Evolutionary conservation across 164 flowering plant genomes (phyloP).

Genomic region (Houttuynia cordata): DNA sequence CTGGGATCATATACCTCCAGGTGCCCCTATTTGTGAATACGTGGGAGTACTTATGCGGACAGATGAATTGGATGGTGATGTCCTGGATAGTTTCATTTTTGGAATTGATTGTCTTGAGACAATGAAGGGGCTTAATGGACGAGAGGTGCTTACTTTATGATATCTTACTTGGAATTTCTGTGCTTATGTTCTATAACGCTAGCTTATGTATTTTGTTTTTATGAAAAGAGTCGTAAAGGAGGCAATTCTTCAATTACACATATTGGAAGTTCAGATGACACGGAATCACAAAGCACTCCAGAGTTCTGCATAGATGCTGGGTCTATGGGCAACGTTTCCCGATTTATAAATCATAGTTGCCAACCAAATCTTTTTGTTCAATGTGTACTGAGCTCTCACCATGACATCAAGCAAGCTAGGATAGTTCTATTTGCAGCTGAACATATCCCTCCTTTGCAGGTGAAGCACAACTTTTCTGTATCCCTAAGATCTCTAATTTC

Average conservation of each 20-base stretch:
- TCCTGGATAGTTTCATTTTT: constrained; percentile 62
- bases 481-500: too few species aligned
- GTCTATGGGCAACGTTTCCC: constrained; percentile 51
- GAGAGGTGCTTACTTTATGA: constrained; percentile 48
- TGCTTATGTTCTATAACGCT: not conserved
- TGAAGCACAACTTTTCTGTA: constrained; percentile 4
- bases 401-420: constrained; percentile 60
- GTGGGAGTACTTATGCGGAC: constrained; percentile 58
- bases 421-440: constrained; percentile 81
- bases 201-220: not conserved
- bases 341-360: constrained; percentile 92
- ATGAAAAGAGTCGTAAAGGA: constrained; percentile 42
- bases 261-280: constrained; percentile 21
- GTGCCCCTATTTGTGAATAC: constrained; percentile 90
- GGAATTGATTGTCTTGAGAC: constrained; percentile 96
- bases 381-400: constrained; percentile 71
- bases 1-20: constrained; percentile 89
- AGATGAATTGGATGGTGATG: constrained; percentile 43
- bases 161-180: not conserved
- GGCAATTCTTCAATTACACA: constrained; percentile 25
- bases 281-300: constrained; percentile 32
- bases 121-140: constrained; percentile 79
- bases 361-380: constrained; percentile 89
- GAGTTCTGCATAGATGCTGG: constrained; percentile 93
- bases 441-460: constrained; percentile 84